A percentile compares a stretch with the other conserved stretches of the same genome.
Evolutionary conservation across 2,329 filamentous ascomycete genomes (phyloP).

Genomic region (Alternaria gaisen): DNA sequence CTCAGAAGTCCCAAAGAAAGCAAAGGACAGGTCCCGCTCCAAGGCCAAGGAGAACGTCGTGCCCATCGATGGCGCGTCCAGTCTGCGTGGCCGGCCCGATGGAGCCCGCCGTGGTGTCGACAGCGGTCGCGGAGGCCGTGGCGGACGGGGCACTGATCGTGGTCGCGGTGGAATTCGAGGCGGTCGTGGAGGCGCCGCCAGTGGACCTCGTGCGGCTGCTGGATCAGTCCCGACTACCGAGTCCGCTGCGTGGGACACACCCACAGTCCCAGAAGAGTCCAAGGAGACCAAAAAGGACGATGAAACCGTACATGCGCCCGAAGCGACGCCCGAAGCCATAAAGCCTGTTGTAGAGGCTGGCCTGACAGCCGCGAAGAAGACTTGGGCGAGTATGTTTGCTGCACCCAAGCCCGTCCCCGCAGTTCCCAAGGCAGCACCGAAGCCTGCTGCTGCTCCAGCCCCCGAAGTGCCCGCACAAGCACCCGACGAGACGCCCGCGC

Average conservation of each 20-base stretch:
- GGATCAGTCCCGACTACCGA: constrained; percentile 77
- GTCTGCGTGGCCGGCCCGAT: constrained; percentile 35
- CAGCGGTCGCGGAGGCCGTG: constrained; percentile 54
- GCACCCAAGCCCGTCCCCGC: constrained; percentile 59
- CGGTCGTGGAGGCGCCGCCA: constrained; percentile 70
- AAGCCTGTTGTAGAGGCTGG: constrained; percentile 32
- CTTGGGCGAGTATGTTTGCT: constrained; percentile 64
- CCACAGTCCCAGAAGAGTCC: constrained; percentile 38
- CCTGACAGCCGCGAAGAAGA: constrained; percentile 57
- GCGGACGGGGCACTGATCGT: constrained; percentile 67
- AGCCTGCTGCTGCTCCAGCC: constrained; percentile 46
- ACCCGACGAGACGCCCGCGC: constrained; percentile 49
- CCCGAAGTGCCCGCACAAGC: constrained; percentile 48
- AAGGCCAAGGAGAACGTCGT: constrained; percentile 72
- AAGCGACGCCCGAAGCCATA: constrained; percentile 27
- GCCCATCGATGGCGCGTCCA: constrained; percentile 59
- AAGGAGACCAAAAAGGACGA: constrained; percentile 37
- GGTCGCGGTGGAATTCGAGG: constrained; percentile 63
- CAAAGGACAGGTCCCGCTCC: constrained; percentile 76
- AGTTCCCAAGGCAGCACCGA: constrained; percentile 47
- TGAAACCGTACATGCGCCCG: constrained; percentile 24
- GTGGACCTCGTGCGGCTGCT: constrained; percentile 63
- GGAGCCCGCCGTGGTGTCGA: constrained; percentile 42
- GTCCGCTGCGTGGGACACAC: constrained; percentile 68
- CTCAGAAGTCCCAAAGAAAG: constrained; percentile 77